These are phyloP conservation scores for Blastobotrys illinoisensis DNA, from an alignment of 1,139 yeast species.

Conservation along the genomic window DNA sequence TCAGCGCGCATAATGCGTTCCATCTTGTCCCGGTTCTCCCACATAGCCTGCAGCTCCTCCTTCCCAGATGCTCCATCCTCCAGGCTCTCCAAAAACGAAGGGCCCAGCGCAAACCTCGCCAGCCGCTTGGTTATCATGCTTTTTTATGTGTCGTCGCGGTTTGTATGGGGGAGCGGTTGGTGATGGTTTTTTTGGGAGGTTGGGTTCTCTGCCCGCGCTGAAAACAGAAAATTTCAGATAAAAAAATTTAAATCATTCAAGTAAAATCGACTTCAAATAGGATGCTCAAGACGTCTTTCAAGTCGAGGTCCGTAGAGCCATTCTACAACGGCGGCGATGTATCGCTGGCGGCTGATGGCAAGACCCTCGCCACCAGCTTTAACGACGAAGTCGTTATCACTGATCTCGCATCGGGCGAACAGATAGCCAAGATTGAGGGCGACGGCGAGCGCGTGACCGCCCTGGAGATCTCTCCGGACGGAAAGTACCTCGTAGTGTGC, in stretches of 20 bases:
- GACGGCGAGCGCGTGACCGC: conserved; percentile 69
- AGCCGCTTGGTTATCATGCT: conserved; percentile 26
- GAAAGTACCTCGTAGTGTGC: conserved; percentile 58
- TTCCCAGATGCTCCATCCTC: conserved; percentile 11
- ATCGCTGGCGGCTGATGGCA: conserved; percentile 59
- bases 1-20: conserved; percentile 15
- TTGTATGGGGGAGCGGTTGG: not conserved
- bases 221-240: not conserved
- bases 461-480: conserved; percentile 72
- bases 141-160: not conserved
- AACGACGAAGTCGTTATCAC: conserved; percentile 61
- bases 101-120: conserved; percentile 27
- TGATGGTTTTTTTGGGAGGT: conserved; percentile 1
- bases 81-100: conserved; percentile 18
- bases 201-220: not conserved
- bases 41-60: conserved; percentile 8
- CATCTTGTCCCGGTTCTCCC: conserved; percentile 11
- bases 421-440: conserved; percentile 64
- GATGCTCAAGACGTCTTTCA: conserved; percentile 36
- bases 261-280: conserved; percentile 4
- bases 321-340: conserved; percentile 86
- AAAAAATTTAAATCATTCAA: conserved; percentile 2
- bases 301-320: conserved; percentile 53
- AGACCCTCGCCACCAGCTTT: conserved; percentile 72
- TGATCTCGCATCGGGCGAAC: conserved; percentile 51